A percentile compares a stretch with the other conserved stretches of the same genome.
phyloP scores from a whole-genome alignment of 2,329 filamentous ascomycete species.

The Pseudonectria buxi region DNA sequence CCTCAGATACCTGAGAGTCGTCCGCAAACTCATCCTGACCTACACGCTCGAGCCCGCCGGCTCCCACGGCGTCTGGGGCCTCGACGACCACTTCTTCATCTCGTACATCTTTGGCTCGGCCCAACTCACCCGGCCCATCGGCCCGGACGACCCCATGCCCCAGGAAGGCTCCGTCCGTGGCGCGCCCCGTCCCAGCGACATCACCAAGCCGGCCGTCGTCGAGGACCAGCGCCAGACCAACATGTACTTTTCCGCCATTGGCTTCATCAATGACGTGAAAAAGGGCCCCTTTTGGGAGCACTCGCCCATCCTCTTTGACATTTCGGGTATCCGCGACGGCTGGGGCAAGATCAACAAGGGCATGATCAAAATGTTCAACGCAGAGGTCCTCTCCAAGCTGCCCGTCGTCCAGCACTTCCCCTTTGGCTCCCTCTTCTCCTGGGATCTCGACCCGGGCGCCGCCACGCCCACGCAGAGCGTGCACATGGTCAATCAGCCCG shows the following conservation, averaged over 20 bases:
- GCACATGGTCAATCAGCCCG: constrained; percentile 53
- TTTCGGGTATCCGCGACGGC: constrained; percentile 83
- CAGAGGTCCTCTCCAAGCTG: constrained; percentile 92
- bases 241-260: constrained; percentile 92
- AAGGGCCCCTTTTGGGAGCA: constrained; percentile 96
- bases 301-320: constrained; percentile 88
- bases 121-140: constrained; percentile 73
- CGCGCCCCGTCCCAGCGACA: constrained; percentile 64
- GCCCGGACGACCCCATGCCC: constrained; percentile 55
- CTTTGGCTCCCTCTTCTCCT: constrained; percentile 74
- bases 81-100: constrained; percentile 94
- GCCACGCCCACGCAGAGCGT: constrained; percentile 40
- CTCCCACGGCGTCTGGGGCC: constrained; percentile 94
- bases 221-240: constrained; percentile 59
- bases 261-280: constrained; percentile 97
- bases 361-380: constrained; percentile 99
- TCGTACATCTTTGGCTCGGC: constrained; percentile 95
- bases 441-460: constrained; percentile 62
- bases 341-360: constrained; percentile 99
- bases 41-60: constrained; percentile 94
- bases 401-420: constrained; percentile 96
- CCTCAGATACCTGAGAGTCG: constrained; percentile 75
- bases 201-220: constrained; percentile 59
- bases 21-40: constrained; percentile 76
- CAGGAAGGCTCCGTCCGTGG: constrained; percentile 69